phyloP scores from a whole-genome alignment of 129 eudicot species.

The sunflower (Helianthus annuus) region DNA sequence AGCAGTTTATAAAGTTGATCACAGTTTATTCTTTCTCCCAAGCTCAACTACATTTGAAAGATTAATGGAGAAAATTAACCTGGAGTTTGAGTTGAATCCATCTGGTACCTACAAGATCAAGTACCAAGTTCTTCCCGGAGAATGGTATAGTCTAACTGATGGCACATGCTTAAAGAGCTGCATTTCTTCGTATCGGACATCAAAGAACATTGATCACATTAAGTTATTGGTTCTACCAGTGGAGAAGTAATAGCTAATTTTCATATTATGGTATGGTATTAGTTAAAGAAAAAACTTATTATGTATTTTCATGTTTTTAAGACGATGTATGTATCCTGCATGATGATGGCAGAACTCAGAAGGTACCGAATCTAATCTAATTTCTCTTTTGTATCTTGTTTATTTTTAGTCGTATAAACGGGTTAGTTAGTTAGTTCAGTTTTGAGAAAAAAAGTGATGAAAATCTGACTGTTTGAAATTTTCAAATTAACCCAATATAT shows the following conservation, averaged over 20 bases:
- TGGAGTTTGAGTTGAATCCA: conserved; percentile 1
- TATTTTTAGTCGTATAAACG: too few relatives aligned
- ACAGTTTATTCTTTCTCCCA: background rate
- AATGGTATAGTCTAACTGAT: conserved; percentile 1
- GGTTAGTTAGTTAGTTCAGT: too few relatives aligned
- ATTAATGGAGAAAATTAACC: background rate
- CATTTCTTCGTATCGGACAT: background rate
- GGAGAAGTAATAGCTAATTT: background rate
- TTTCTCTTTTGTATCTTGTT: too few relatives aligned
- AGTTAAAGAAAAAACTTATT: too few relatives aligned
- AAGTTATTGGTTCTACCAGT: background rate
- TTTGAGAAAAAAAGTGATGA: too few relatives aligned
- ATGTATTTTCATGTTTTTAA: too few relatives aligned
- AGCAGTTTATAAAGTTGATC: background rate
- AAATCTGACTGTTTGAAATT: too few relatives aligned
- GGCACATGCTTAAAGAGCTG: background rate
- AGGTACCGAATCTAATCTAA: too few relatives aligned
- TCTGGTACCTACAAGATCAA: background rate
- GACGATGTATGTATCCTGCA: too few relatives aligned
- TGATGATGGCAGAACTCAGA: too few relatives aligned
- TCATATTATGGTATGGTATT: too few relatives aligned
- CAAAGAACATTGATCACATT: background rate
- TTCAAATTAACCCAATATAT: too few relatives aligned
- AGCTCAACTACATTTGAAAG: background rate
- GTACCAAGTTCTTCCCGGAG: background rate